phyloP scores from a whole-genome alignment of 1,284 basidiomycete species.

The Ceratorhiza oryzae-sativae region DNA sequence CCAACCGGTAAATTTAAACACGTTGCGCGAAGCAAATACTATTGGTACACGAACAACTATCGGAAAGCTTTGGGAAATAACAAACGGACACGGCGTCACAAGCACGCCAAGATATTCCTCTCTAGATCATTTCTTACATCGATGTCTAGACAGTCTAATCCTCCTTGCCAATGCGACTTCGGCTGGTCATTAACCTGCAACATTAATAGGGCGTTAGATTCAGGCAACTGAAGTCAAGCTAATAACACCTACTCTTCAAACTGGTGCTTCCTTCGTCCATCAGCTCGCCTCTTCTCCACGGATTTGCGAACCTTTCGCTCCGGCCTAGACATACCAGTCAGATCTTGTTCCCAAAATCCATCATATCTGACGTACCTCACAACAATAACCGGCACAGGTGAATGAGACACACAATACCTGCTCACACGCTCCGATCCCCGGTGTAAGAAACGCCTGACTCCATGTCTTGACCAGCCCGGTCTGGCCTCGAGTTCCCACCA shows the following conservation, averaged over 20 bases:
- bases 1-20: no score
- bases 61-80: no score
- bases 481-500: slow-evolving; percentile 89
- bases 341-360: not conserved
- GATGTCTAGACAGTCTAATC: not conserved
- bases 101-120: not conserved
- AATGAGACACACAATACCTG: slow-evolving; percentile 86
- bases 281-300: slow-evolving; percentile 78
- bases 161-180: slow-evolving; percentile 22
- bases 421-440: slow-evolving; percentile 69
- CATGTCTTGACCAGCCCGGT: slow-evolving; percentile 64
- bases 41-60: no score
- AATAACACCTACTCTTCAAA: slow-evolving; percentile 62
- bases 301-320: slow-evolving; percentile 87
- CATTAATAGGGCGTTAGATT: not conserved
- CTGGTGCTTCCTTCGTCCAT: slow-evolving; percentile 81
- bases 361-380: slow-evolving; percentile 56
- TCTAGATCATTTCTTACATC: not conserved
- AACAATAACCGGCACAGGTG: slow-evolving; percentile 91
- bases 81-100: no score
- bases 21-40: no score
- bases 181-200: slow-evolving; percentile 13
- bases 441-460: slow-evolving; percentile 64
- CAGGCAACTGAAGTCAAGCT: no score
- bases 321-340: slow-evolving; percentile 55